Evolutionary conservation across 129 eudicot species (phyloP).

Genomic region (Artemisia argyi): DNA sequence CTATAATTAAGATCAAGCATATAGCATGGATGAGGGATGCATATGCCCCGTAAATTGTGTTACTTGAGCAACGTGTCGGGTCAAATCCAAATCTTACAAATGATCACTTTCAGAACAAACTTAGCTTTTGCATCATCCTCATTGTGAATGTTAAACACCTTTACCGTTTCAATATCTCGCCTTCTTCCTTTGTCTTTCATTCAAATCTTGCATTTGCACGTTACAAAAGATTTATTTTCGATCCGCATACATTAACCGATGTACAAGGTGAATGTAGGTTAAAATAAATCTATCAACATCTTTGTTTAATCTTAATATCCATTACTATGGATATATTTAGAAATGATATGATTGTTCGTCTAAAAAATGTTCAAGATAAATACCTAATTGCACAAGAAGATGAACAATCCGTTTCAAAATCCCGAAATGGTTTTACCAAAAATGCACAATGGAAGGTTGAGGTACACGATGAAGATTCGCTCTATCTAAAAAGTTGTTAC

Average conservation of each 20-base stretch:
- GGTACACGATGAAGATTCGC: constrained; percentile 26
- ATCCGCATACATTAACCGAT: background rate
- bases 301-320: background rate
- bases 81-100: constrained; percentile 7
- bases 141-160: constrained; percentile 23
- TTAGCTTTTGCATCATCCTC: constrained; percentile 3
- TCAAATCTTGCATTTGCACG: constrained; percentile 18
- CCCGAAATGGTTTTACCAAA: constrained; percentile 36
- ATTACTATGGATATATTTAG: constrained; percentile 40
- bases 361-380: constrained; percentile 35
- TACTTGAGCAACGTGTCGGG: constrained; percentile 22
- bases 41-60: constrained; percentile 1
- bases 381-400: constrained; percentile 47
- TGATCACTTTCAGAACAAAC: background rate
- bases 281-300: constrained; percentile 25
- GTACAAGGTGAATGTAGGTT: constrained; percentile 14
- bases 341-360: constrained; percentile 27
- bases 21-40: background rate
- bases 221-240: constrained; percentile 19
- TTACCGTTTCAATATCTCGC: constrained; percentile 23
- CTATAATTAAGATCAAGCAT: background rate
- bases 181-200: constrained; percentile 22
- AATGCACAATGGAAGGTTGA: constrained; percentile 55
- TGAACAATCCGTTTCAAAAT: constrained; percentile 35
- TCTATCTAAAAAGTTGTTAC: constrained; percentile 45